These are phyloP conservation scores for Microsporum ferrugineum DNA, from an alignment of 2,329 filamentous ascomycete genomes.

Conservation along the genomic window DNA sequence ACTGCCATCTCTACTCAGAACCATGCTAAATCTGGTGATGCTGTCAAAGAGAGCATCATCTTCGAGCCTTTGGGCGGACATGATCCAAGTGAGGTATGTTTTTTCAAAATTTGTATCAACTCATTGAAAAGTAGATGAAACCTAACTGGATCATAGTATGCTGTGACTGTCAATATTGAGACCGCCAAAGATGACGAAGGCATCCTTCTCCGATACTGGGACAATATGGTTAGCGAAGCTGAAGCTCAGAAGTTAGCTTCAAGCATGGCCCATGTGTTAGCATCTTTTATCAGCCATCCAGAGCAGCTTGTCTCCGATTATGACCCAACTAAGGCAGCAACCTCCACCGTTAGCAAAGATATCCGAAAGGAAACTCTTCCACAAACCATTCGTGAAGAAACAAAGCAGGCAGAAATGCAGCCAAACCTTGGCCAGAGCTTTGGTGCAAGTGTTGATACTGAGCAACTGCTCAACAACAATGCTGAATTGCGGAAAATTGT, in stretches of 20 bases:
- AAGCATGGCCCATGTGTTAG: slow-evolving; percentile 24
- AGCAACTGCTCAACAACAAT: slow-evolving; percentile 5
- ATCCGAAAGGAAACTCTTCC: not conserved
- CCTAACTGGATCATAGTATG: slow-evolving; percentile 21
- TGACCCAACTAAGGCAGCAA: not conserved
- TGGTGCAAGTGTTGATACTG: not conserved
- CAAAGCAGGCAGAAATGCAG: not conserved
- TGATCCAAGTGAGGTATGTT: slow-evolving; percentile 14
- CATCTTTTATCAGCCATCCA: slow-evolving; percentile 24
- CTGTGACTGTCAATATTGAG: slow-evolving; percentile 22
- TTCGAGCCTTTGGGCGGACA: slow-evolving; percentile 12
- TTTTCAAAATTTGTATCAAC: not conserved
- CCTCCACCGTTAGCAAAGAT: not conserved
- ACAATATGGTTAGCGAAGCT: slow-evolving; percentile 26
- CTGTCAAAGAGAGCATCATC: slow-evolving; percentile 8
- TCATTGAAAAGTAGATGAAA: not conserved
- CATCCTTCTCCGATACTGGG: slow-evolving; percentile 32
- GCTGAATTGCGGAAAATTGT: slow-evolving; percentile 10
- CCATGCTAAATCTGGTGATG: slow-evolving; percentile 9
- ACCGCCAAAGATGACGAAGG: slow-evolving; percentile 27
- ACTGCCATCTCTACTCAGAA: slow-evolving; percentile 15
- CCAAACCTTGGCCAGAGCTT: not conserved
- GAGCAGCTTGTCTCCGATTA: slow-evolving; percentile 1
- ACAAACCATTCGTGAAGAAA: not conserved
- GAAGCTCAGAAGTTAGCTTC: slow-evolving; percentile 24